These are phyloP conservation scores for Hymenochaete sp. DNA, from an alignment of 1,284 basidiomycete species.

Conservation along the genomic window DNA sequence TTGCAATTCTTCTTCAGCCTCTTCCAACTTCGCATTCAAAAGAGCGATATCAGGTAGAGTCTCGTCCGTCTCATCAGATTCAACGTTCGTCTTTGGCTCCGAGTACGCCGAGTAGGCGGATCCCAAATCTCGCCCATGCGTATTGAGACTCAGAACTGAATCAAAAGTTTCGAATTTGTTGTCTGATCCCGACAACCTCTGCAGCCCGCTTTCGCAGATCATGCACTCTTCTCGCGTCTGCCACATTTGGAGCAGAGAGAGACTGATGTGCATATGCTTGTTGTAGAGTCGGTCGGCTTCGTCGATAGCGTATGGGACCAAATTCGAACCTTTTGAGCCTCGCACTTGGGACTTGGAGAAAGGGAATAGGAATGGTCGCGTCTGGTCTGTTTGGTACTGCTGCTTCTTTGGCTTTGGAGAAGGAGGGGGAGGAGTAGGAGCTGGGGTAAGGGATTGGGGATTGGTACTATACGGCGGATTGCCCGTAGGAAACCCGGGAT, in stretches of 20 bases:
- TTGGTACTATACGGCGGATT: constrained; percentile 39
- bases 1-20: constrained; percentile 51
- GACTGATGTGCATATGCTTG: constrained; percentile 84
- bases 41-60: constrained; percentile 59
- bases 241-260: constrained; percentile 92
- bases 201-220: constrained; percentile 86
- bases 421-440: constrained; percentile 83
- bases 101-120: constrained; percentile 1
- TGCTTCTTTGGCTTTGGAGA: constrained; percentile 94
- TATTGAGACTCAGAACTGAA: constrained; percentile 24
- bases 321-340: constrained; percentile 34
- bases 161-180: constrained; percentile 42
- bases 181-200: constrained; percentile 62
- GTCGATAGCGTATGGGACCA: constrained; percentile 91
- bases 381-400: constrained; percentile 97
- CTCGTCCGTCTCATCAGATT: constrained; percentile 43
- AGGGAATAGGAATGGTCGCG: constrained; percentile 90
- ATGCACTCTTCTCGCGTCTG: constrained; percentile 91
- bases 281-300: constrained; percentile 91
- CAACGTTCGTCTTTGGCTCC: constrained; percentile 13
- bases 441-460: constrained; percentile 72
- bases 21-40: constrained; percentile 62
- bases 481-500: constrained; percentile 39
- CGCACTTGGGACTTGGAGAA: constrained; percentile 58
- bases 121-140: background rate